Evolutionary conservation across 352 stramenopile species (phyloP).

Genomic region (Lagenidium giganteum): DNA sequence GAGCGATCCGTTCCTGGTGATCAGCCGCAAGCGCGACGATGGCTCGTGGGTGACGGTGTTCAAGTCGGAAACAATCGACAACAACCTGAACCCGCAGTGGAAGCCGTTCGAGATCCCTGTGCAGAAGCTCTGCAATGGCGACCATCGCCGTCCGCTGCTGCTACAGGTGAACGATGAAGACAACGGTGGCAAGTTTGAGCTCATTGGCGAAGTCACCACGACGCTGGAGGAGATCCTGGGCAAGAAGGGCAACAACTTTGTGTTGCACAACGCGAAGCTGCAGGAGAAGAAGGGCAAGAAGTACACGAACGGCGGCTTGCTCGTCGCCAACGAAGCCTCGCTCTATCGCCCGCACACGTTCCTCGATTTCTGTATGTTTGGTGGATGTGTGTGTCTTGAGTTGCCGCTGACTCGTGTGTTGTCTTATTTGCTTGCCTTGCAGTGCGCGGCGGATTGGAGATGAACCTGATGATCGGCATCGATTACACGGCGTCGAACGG

Average conservation of each 20-base stretch:
- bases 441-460: slow-evolving; percentile 77
- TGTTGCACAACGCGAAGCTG: slow-evolving; percentile 38
- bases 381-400: not conserved
- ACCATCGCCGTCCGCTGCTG: slow-evolving; percentile 47
- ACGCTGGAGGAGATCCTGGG: slow-evolving; percentile 44
- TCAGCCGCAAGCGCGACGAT: slow-evolving; percentile 36
- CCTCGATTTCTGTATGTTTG: slow-evolving; percentile 35
- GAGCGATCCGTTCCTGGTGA: slow-evolving; percentile 40
- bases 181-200: slow-evolving; percentile 36
- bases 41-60: slow-evolving; percentile 38
- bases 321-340: slow-evolving; percentile 22
- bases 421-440: no score
- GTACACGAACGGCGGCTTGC: slow-evolving; percentile 42
- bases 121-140: slow-evolving; percentile 58
- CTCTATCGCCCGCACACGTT: slow-evolving; percentile 33
- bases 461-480: slow-evolving; percentile 64
- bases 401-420: no score
- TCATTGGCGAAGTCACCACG: slow-evolving; percentile 56
- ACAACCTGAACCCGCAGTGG: slow-evolving; percentile 59
- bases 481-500: slow-evolving; percentile 67
- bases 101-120: slow-evolving; percentile 30
- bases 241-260: slow-evolving; percentile 31
- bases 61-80: slow-evolving; percentile 45
- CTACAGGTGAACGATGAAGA: slow-evolving; percentile 80
- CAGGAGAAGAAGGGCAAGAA: slow-evolving; percentile 51